These are phyloP conservation scores for Cutaneotrichosporon sp. DNA, from an alignment of 1,284 basidiomycete species.

Conservation along the genomic window DNA sequence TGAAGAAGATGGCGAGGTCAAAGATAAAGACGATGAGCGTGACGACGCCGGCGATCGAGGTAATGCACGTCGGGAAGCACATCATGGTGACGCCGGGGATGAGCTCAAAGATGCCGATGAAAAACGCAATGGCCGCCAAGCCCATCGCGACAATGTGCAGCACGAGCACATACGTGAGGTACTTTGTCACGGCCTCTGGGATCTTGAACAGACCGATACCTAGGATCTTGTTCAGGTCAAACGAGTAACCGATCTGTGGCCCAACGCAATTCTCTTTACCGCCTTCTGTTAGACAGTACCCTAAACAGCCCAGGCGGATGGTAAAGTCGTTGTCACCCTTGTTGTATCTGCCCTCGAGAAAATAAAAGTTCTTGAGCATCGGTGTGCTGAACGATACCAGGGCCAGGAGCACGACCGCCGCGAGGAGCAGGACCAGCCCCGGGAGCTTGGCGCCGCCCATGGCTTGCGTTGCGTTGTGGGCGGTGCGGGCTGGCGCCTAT, in stretches of 20 bases:
- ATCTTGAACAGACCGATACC: conserved; percentile 64
- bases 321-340: conserved; percentile 55
- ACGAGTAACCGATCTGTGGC: conserved; percentile 71
- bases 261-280: conserved; percentile 62
- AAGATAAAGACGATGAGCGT: conserved; percentile 77
- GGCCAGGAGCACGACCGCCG: conserved; percentile 67
- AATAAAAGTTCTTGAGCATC: conserved; percentile 73
- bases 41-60: conserved; percentile 65
- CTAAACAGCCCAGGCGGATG: conserved; percentile 75
- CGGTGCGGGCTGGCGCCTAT: neutral
- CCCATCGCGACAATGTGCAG: conserved; percentile 77
- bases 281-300: conserved; percentile 62
- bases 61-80: conserved; percentile 75
- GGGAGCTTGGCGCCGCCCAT: conserved; percentile 65
- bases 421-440: conserved; percentile 70
- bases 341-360: conserved; percentile 66
- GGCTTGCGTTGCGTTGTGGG: neutral
- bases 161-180: conserved; percentile 81
- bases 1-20: conserved; percentile 77
- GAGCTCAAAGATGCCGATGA: conserved; percentile 77
- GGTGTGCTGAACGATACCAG: conserved; percentile 82
- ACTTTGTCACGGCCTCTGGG: conserved; percentile 64
- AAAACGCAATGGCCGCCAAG: conserved; percentile 61
- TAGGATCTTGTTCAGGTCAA: conserved; percentile 72
- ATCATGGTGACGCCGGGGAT: conserved; percentile 76